phyloP scores from a whole-genome alignment of 148 eudicot genomes.

The Mesembryanthemum crystallinum region DNA sequence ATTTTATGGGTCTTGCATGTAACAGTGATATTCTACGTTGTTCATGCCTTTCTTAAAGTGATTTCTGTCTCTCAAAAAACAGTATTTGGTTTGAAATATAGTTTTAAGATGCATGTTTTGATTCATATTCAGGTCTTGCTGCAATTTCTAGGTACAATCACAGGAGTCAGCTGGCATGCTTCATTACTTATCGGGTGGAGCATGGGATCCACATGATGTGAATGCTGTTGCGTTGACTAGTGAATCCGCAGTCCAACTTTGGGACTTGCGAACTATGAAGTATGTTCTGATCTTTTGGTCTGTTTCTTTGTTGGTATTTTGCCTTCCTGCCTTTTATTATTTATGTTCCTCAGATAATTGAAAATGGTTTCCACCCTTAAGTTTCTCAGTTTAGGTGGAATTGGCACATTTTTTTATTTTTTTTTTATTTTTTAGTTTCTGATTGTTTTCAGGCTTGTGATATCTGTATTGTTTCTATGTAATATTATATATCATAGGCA shows the following conservation, averaged over 20 bases:
- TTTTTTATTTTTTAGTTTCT: not conserved
- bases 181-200: slow-evolving; percentile 84
- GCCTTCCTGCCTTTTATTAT: not conserved
- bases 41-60: slow-evolving; percentile 14
- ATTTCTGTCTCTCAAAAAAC: not conserved
- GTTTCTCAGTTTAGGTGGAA: too few species aligned
- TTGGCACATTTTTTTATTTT: too few species aligned
- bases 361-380: not conserved
- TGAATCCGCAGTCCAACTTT: slow-evolving; percentile 82
- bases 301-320: slow-evolving; percentile 9
- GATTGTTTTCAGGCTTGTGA: not conserved
- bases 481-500: not conserved
- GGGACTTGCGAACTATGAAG: slow-evolving; percentile 97
- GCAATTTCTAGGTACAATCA: slow-evolving; percentile 74
- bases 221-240: slow-evolving; percentile 72
- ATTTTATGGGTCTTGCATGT: not conserved
- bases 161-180: slow-evolving; percentile 93
- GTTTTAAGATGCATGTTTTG: slow-evolving; percentile 25
- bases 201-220: slow-evolving; percentile 95
- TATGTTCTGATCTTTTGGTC: slow-evolving; percentile 36
- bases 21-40: not conserved
- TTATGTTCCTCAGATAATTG: not conserved
- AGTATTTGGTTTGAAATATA: not conserved
- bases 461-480: too few species aligned
- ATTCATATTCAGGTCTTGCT: slow-evolving; percentile 55